These are phyloP conservation scores for Paecilomyces sp. DNA, from an alignment of 2,329 filamentous ascomycete genomes.

Conservation along the genomic window DNA sequence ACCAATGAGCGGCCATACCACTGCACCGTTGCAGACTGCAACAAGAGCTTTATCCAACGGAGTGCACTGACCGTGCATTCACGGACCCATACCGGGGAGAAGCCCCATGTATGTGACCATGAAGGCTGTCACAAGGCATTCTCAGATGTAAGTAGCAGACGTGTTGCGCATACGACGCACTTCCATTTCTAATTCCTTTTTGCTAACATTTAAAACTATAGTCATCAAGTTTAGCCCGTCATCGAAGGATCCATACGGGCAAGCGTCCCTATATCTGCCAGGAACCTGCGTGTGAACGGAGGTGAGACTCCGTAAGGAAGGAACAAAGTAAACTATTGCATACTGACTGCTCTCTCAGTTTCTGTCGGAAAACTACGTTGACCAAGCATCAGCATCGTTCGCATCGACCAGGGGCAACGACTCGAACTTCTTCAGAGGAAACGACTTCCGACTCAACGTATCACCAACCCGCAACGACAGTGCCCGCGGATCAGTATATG, in stretches of 20 bases:
- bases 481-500: conserved; percentile 27
- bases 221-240: conserved; percentile 35
- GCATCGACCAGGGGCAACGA: conserved; percentile 26
- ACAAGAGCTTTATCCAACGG: conserved; percentile 43
- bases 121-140: conserved; percentile 38
- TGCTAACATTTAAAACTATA: conserved; percentile 9
- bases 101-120: conserved; percentile 37
- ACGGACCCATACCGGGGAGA: conserved; percentile 38
- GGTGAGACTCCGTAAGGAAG: conserved; percentile 16
- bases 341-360: conserved; percentile 15
- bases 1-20: conserved; percentile 43
- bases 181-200: not conserved
- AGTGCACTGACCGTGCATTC: conserved; percentile 42
- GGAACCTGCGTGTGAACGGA: conserved; percentile 32
- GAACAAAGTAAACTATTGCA: not conserved
- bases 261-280: conserved; percentile 34
- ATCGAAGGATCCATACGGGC: conserved; percentile 34
- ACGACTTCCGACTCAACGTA: conserved; percentile 30
- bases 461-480: conserved; percentile 20
- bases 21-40: conserved; percentile 37
- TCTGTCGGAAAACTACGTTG: conserved; percentile 35
- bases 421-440: conserved; percentile 29
- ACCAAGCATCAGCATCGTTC: conserved; percentile 35
- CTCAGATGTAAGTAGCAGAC: conserved; percentile 30
- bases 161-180: not conserved